A percentile compares a stretch with the other conserved stretches of the same genome.
Evolutionary conservation across 176 grass and related monocot genomes (phyloP).

Genomic region (Avena atlantica): DNA sequence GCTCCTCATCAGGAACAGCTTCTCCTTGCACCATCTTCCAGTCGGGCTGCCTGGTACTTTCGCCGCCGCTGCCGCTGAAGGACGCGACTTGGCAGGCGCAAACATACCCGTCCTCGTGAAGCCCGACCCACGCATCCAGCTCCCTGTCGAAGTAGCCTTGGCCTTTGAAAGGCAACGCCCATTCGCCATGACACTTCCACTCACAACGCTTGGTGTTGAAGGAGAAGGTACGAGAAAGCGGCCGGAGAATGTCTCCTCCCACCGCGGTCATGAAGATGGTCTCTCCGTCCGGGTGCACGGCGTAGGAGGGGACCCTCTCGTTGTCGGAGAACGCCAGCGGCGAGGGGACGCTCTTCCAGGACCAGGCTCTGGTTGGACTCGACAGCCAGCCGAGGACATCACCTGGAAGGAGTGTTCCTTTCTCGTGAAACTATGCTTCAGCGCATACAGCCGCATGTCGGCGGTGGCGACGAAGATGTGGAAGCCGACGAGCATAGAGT

Average conservation of each 20-base stretch:
- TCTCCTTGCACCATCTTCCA: neutral
- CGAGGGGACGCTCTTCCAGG: neutral
- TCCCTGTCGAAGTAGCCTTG: conserved; percentile 20
- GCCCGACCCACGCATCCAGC: conserved; percentile 32
- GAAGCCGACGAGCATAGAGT: neutral
- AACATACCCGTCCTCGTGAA: neutral
- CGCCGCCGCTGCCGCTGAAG: no score
- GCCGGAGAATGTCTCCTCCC: no score
- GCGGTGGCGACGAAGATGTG: neutral
- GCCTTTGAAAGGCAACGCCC: conserved; percentile 13
- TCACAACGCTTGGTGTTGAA: neutral
- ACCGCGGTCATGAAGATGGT: conserved; percentile 28
- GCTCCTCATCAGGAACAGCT: neutral
- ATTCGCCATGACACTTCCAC: conserved; percentile 16
- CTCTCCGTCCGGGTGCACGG: conserved; percentile 6
- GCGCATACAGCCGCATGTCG: neutral
- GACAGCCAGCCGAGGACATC: neutral
- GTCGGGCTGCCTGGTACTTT: neutral
- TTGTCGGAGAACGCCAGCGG: neutral
- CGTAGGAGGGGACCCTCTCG: neutral
- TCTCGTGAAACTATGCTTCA: no score
- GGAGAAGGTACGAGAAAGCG: neutral
- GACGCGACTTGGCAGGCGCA: conserved; percentile 16
- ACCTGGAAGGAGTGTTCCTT: neutral
- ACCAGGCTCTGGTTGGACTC: neutral